phyloP scores from a whole-genome alignment of 2,329 filamentous ascomycete species.

The Clonostachys byssicola region DNA sequence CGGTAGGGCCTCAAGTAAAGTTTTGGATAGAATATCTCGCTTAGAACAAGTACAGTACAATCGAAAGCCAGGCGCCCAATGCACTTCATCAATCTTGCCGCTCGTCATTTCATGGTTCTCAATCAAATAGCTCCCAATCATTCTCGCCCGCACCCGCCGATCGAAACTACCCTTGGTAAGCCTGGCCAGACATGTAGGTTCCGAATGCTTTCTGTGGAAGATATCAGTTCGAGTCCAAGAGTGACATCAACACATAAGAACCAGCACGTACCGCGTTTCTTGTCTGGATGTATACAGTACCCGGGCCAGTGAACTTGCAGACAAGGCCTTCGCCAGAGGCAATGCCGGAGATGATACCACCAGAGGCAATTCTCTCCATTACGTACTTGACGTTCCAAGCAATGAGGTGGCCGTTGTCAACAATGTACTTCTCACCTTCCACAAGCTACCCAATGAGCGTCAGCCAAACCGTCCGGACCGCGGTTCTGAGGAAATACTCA shows the following conservation, averaged over 20 bases:
- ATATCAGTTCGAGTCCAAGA: neutral
- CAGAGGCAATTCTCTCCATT: constrained; percentile 83
- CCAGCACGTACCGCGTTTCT: constrained; percentile 64
- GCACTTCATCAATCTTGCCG: no score
- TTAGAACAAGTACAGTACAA: no score
- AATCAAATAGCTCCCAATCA: neutral
- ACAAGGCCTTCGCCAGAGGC: constrained; percentile 83
- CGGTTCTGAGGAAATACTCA: constrained; percentile 37
- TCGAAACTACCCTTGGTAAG: constrained; percentile 19
- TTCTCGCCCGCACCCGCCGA: neutral
- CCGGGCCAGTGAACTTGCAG: constrained; percentile 90
- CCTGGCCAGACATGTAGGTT: constrained; percentile 46
- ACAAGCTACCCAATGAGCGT: constrained; percentile 32
- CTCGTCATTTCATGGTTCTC: no score
- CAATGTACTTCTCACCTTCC: constrained; percentile 80
- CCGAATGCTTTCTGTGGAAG: constrained; percentile 41
- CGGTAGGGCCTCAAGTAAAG: no score
- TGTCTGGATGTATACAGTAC: constrained; percentile 89
- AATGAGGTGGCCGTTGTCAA: constrained; percentile 65
- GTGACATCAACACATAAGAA: neutral
- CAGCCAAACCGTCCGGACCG: constrained; percentile 1
- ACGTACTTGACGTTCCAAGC: constrained; percentile 97
- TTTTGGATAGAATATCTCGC: no score
- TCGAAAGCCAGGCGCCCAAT: no score
- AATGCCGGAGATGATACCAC: constrained; percentile 86